phyloP scores from a whole-genome alignment of 495 filamentous ascomycete species.

The Polyplosphaeria fusca region DNA sequence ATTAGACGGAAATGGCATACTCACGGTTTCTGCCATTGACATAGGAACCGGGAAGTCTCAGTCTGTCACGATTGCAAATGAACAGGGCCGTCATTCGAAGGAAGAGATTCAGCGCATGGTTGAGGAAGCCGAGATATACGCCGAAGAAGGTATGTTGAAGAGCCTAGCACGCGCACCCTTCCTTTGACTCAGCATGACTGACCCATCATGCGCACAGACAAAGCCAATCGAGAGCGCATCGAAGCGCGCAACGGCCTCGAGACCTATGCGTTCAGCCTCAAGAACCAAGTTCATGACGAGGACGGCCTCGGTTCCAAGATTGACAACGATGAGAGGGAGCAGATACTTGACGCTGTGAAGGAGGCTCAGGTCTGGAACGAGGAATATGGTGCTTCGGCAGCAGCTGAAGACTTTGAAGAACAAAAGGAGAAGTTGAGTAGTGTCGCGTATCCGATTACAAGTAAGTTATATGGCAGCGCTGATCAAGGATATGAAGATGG shows the following conservation, averaged over 20 bases:
- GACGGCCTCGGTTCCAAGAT: conserved; percentile 95
- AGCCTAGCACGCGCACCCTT: no score
- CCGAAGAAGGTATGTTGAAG: conserved; percentile 65
- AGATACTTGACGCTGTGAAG: conserved; percentile 91
- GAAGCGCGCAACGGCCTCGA: conserved; percentile 96
- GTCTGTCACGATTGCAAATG: conserved; percentile 97
- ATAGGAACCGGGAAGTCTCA: conserved; percentile 98
- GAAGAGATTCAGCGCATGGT: conserved; percentile 99
- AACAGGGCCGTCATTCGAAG: conserved; percentile 95
- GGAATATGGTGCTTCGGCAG: conserved; percentile 82
- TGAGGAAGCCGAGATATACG: conserved; percentile 96
- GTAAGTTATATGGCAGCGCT: conserved; percentile 81
- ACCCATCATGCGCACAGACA: conserved; percentile 57
- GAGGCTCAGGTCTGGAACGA: conserved; percentile 94
- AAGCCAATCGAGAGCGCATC: conserved; percentile 82
- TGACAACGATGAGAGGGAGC: conserved; percentile 96
- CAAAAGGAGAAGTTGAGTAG: conserved; percentile 96
- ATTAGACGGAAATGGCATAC: conserved; percentile 96
- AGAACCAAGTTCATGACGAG: conserved; percentile 97
- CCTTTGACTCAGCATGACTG: no score
- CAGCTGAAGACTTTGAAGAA: conserved; percentile 92
- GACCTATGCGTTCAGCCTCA: conserved; percentile 94
- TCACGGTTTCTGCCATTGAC: conserved; percentile 93
- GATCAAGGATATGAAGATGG: conserved; percentile 53
- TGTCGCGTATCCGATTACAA: conserved; percentile 96